A percentile compares a stretch with the other conserved stretches of the same genome.
These are phyloP conservation scores for Colletotrichum tropicale DNA, from an alignment of 2,329 filamentous ascomycete species.

Conservation along the genomic window DNA sequence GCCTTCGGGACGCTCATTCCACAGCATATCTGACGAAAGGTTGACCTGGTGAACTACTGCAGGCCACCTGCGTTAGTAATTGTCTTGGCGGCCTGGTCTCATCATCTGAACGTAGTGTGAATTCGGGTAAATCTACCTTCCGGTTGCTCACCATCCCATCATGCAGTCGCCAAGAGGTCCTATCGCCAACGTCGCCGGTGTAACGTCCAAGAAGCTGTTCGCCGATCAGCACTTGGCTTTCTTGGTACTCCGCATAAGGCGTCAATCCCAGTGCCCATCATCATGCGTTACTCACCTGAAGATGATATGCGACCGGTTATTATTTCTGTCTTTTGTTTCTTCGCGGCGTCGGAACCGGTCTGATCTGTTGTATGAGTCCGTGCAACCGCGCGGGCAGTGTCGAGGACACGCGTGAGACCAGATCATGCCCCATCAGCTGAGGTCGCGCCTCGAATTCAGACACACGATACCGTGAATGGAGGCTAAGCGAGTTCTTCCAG, in stretches of 20 bases:
- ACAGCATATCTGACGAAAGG: not conserved
- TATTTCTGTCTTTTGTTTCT: not conserved
- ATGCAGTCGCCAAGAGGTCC: not conserved
- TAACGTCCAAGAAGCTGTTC: not conserved
- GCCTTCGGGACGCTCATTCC: not conserved
- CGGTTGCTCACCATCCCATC: not conserved
- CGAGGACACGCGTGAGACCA: not conserved
- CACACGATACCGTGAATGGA: not conserved
- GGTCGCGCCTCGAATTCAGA: not conserved
- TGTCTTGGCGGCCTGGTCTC: not conserved
- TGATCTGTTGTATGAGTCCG: not conserved
- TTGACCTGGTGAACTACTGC: not conserved
- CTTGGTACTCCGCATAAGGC: not conserved
- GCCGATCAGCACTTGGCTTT: not conserved
- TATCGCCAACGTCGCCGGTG: not conserved
- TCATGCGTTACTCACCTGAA: not conserved
- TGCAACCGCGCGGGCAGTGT: not conserved
- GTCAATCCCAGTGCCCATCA: not conserved
- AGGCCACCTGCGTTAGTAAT: not conserved
- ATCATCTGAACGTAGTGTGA: not conserved
- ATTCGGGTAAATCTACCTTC: not conserved
- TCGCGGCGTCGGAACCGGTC: not conserved
- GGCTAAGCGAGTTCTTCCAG: not conserved
- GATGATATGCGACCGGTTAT: not conserved
- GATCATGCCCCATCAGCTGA: not conserved